A percentile compares a stretch with the other conserved stretches of the same genome.
Conservation (phyloP, 2,329 filamentous ascomycete species). For the Paramyrothecium sp. region DNA sequence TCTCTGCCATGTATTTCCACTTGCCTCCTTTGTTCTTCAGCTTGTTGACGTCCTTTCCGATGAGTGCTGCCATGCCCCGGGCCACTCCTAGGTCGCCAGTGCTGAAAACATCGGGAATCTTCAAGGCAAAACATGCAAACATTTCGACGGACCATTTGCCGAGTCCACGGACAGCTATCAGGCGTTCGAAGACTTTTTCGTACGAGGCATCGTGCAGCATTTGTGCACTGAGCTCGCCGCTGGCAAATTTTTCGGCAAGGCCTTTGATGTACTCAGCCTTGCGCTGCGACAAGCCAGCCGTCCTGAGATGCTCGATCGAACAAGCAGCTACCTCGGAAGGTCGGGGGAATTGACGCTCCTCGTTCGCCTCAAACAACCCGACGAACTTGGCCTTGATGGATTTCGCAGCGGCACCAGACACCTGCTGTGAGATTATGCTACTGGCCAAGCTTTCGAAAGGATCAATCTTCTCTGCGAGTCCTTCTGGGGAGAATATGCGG, state of each 20-base stretch:
- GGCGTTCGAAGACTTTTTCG: slow-evolving; percentile 77
- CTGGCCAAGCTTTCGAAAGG: slow-evolving; percentile 82
- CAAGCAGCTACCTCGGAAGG: slow-evolving; percentile 69
- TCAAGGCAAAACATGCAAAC: slow-evolving; percentile 96
- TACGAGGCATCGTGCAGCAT: slow-evolving; percentile 79
- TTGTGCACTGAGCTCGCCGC: slow-evolving; percentile 70
- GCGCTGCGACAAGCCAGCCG: slow-evolving; percentile 85
- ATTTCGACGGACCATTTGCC: slow-evolving; percentile 95
- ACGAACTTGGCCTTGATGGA: slow-evolving; percentile 88
- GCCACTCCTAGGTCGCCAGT: slow-evolving; percentile 92
- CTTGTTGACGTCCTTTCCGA: slow-evolving; percentile 79
- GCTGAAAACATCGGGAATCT: slow-evolving; percentile 90
- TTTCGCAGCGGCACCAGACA: slow-evolving; percentile 86
- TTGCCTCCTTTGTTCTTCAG: slow-evolving; percentile 80
- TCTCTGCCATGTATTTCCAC: slow-evolving; percentile 97
- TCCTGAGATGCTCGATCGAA: slow-evolving; percentile 67
- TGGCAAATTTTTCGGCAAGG: slow-evolving; percentile 76
- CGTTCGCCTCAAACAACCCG: slow-evolving; percentile 58
- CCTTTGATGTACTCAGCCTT: slow-evolving; percentile 95
- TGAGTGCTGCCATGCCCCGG: slow-evolving; percentile 86
- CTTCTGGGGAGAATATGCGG: slow-evolving; percentile 74
- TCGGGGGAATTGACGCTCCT: slow-evolving; percentile 61
- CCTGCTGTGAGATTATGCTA: slow-evolving; percentile 94
- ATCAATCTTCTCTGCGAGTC: slow-evolving; percentile 81
- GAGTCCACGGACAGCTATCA: slow-evolving; percentile 83